Conservation (phyloP, 768 basidiomycete genomes). For the Trametes sanguinea region DNA sequence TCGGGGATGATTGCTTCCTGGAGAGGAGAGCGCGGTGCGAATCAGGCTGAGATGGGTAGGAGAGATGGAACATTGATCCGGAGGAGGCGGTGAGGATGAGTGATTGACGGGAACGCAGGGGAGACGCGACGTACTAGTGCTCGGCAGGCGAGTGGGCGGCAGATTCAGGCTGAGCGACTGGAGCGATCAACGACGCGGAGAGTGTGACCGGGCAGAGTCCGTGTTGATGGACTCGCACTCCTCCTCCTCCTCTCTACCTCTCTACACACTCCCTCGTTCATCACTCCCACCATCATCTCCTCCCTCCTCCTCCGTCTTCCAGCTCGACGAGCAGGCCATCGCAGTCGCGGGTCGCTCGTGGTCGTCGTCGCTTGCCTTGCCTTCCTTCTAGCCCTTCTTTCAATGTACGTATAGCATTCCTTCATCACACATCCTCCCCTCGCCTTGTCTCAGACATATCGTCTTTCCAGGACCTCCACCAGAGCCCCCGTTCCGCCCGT, state of each 20-base stretch:
- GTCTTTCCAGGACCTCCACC: slow-evolving; percentile 28
- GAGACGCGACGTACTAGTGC: too few species aligned
- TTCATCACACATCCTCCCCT: not conserved
- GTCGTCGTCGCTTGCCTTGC: slow-evolving; percentile 29
- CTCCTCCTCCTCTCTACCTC: slow-evolving; percentile 1
- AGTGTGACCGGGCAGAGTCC: not conserved
- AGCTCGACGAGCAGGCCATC: slow-evolving; percentile 31
- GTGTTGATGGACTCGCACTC: not conserved
- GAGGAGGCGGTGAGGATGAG: slow-evolving; percentile 11
- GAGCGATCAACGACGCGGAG: slow-evolving; percentile 14
- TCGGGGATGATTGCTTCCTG: too few species aligned
- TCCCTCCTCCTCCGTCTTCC: slow-evolving; percentile 5
- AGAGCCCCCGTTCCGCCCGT: slow-evolving; percentile 32
- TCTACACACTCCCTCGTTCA: slow-evolving; percentile 11
- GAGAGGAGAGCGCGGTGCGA: not conserved
- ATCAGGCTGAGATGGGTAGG: not conserved
- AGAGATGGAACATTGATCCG: slow-evolving; percentile 5
- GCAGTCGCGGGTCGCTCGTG: slow-evolving; percentile 37
- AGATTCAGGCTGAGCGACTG: slow-evolving; percentile 6
- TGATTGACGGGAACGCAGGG: slow-evolving; percentile 18
- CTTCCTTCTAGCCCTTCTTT: slow-evolving; percentile 24
- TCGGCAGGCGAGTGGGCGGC: not conserved
- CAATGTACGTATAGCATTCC: slow-evolving; percentile 25
- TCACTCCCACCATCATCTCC: slow-evolving; percentile 28
- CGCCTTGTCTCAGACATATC: slow-evolving; percentile 5